Base-by-base conservation (phyloP, 1,139 yeast species). In the Saccharomyces hybrid region DNA sequence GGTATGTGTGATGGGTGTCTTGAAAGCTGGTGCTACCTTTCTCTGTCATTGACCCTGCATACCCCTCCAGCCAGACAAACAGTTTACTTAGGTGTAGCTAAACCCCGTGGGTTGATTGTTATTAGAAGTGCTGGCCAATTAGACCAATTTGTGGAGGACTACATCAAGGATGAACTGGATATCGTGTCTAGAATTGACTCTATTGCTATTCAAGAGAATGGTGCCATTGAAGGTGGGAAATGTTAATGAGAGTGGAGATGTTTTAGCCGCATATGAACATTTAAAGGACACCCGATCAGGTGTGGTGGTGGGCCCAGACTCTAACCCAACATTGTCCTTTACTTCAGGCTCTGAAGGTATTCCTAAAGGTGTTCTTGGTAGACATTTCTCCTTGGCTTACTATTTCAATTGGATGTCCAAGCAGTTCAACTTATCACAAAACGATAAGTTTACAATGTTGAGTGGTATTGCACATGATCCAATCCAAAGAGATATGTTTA, bases 381-480 rank as follows among this genome's bases (percentile, higher is more conserved):
- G 99, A 74, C 99, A 95, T 69, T 95, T 84, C 71, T 91, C 98
- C 1, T 78, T 93, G 61, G 96, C 99, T 1, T 93, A 95, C 75
- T 93, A 93, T 72, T 93, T 93, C 80, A 96, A 96, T 44, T 93
- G 99, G 99, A 93, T 93, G 99, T 79, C 97, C 16, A 73, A 88
- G 69, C 80, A 84, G 53, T 93, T 95, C 67, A 82, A 84, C 48
- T 78, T 93, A 51, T 80, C 87, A 38, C 87, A 81, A 56, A 79
- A 84, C 48, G 99, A 95, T 73, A 86, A 79, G 68, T 93, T 93
- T 75, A 95, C 99, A 26, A 93, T 93, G 99, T 80, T 93, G 58
- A 88, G 96, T 28, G 99, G 99, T 68, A 93, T 93, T 71, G 99
- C 99, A 0, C 99, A 93, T 70, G 99, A 93, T 73, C 99, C 99